Percentiles rank a stretch among this genome's conserved stretches.
Conservation (phyloP, 2,329 filamentous ascomycete genomes). For the Elsinoe australis region DNA sequence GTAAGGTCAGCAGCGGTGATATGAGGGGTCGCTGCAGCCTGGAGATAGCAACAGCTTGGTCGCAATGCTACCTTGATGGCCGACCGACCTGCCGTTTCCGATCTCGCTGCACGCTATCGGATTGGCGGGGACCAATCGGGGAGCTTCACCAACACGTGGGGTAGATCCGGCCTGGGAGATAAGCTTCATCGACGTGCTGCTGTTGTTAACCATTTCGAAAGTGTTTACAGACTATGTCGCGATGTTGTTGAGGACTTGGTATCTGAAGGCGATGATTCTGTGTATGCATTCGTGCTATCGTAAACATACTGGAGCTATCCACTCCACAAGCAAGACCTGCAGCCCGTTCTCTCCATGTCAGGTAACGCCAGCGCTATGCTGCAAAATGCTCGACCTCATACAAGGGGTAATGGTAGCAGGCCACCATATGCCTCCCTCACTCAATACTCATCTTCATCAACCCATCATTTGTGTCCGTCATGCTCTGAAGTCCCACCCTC, state of each 20-base stretch:
- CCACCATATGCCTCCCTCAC: too few species aligned
- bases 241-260: not conserved
- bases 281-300: too few species aligned
- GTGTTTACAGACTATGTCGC: not conserved
- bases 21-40: too few species aligned
- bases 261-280: too few species aligned
- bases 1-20: too few species aligned
- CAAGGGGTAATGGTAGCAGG: too few species aligned
- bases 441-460: slow-evolving; percentile 98
- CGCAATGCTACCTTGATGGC: slow-evolving; percentile 13
- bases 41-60: slow-evolving; percentile 8
- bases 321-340: too few species aligned
- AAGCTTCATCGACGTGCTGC: not conserved
- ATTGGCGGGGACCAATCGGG: slow-evolving; percentile 7
- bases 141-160: not conserved
- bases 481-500: slow-evolving; percentile 76
- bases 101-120: slow-evolving; percentile 1
- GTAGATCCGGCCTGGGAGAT: slow-evolving; percentile 10
- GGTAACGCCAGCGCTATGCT: too few species aligned
- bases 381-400: too few species aligned
- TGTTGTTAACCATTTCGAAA: not conserved
- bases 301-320: too few species aligned
- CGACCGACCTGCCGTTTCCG: slow-evolving; percentile 12
- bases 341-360: too few species aligned
- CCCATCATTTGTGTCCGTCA: slow-evolving; percentile 91